These are phyloP conservation scores for Lasiodiplodia sp. DNA, from an alignment of 2,329 filamentous ascomycete species.

Conservation along the genomic window DNA sequence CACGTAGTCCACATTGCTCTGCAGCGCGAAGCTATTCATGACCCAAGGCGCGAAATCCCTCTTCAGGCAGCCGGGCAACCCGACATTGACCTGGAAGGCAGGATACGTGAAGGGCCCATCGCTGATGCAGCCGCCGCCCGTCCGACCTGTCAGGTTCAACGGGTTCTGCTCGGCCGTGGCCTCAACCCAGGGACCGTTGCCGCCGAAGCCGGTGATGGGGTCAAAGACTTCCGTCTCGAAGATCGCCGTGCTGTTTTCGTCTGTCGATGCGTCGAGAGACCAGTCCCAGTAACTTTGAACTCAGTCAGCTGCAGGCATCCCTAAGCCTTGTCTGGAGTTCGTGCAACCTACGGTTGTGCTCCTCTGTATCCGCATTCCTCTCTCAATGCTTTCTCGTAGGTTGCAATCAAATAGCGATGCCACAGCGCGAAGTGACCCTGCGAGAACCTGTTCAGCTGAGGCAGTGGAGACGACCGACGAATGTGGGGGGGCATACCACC, in stretches of 20 bases:
- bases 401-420: constrained; percentile 53
- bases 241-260: constrained; percentile 52
- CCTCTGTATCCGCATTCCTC: constrained; percentile 53
- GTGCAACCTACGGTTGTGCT: constrained; percentile 55
- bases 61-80: constrained; percentile 38
- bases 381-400: constrained; percentile 51
- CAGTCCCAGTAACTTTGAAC: constrained; percentile 20
- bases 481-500: constrained; percentile 31
- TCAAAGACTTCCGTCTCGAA: constrained; percentile 53
- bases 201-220: constrained; percentile 42
- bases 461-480: background rate
- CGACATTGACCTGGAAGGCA: constrained; percentile 38
- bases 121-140: constrained; percentile 64
- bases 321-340: too few relatives aligned
- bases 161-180: constrained; percentile 38
- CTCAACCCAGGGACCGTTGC: constrained; percentile 42
- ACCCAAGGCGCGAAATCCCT: constrained; percentile 43
- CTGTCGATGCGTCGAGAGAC: background rate
- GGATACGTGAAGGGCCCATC: constrained; percentile 57
- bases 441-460: background rate
- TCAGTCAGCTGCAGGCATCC: background rate
- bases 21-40: constrained; percentile 37
- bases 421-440: constrained; percentile 47
- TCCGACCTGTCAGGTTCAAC: constrained; percentile 38
- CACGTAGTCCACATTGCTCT: constrained; percentile 36